phyloP scores from a whole-genome alignment of 2,329 filamentous ascomycete genomes.

The Tolypocladium tundrense region DNA sequence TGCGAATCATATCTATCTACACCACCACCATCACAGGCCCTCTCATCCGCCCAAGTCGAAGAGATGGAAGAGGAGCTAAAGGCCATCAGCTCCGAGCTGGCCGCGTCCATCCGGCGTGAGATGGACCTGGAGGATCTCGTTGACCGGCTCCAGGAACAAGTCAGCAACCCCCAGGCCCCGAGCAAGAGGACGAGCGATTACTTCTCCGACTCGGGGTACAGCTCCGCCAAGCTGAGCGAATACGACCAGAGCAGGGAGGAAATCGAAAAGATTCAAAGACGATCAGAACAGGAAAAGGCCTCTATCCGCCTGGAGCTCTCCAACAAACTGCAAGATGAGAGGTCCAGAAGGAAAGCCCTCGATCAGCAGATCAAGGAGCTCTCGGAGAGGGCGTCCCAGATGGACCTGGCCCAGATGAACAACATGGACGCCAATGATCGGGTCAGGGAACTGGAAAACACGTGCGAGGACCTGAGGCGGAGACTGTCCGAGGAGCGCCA shows the following conservation, averaged over 20 bases:
- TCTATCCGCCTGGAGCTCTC: constrained; percentile 77
- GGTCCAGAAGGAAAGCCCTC: constrained; percentile 61
- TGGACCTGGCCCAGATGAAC: constrained; percentile 45
- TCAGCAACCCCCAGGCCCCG: constrained; percentile 42
- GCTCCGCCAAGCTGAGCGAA: constrained; percentile 69
- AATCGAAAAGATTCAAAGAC: constrained; percentile 71
- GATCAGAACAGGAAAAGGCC: constrained; percentile 84
- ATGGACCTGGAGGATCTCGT: constrained; percentile 95
- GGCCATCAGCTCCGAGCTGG: constrained; percentile 86
- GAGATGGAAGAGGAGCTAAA: constrained; percentile 92
- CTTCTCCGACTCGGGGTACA: constrained; percentile 91
- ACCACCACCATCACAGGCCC: constrained; percentile 28
- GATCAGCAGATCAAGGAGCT: constrained; percentile 78
- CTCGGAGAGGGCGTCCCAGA: constrained; percentile 63
- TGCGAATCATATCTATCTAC: constrained; percentile 42
- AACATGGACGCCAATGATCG: constrained; percentile 46
- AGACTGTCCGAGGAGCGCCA: constrained; percentile 76
- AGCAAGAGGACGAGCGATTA: constrained; percentile 88
- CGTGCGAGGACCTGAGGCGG: constrained; percentile 73
- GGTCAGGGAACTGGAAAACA: constrained; percentile 67
- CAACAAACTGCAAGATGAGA: constrained; percentile 78
- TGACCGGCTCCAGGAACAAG: constrained; percentile 75
- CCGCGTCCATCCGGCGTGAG: constrained; percentile 84
- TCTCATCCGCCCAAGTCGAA: constrained; percentile 50
- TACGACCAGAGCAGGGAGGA: constrained; percentile 56